Conservation (phyloP, 1,284 basidiomycete genomes). For the Microbotryomycetes sp. region DNA sequence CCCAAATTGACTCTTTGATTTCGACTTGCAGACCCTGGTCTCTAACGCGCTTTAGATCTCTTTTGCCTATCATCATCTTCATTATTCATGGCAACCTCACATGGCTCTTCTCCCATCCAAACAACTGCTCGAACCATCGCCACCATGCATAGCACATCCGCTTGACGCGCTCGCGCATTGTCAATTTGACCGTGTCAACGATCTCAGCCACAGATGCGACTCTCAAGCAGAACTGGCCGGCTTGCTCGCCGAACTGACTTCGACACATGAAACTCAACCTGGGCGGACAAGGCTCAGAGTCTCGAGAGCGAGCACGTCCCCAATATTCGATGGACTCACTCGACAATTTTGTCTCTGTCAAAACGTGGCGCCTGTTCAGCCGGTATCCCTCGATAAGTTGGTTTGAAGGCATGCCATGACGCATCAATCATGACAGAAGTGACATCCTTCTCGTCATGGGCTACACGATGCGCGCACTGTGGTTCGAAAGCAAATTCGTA, state of each 20-base stretch:
- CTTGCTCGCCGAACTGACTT: conserved; percentile 43
- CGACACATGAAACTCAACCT: conserved; percentile 44
- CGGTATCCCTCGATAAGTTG: conserved; percentile 45
- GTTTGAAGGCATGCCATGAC: conserved; percentile 44
- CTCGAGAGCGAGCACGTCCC: no score
- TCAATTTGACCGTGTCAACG: neutral
- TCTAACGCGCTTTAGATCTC: no score
- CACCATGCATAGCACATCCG: neutral
- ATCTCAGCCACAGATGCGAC: conserved; percentile 35
- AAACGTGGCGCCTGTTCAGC: conserved; percentile 37
- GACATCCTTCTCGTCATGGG: conserved; percentile 5
- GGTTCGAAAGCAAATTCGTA: conserved; percentile 46
- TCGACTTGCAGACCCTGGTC: no score
- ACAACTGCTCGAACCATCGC: neutral
- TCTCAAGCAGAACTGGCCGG: conserved; percentile 42
- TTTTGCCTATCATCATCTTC: neutral
- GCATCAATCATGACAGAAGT: conserved; percentile 38
- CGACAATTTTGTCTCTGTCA: conserved; percentile 37
- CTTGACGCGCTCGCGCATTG: no score
- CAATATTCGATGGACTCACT: conserved; percentile 24
- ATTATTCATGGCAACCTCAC: neutral
- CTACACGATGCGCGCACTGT: neutral
- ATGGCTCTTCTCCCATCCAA: neutral
- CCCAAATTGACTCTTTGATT: no score
- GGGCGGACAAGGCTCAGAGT: no score